Evolutionary conservation across 2,329 filamentous ascomycete genomes (phyloP).

Genomic region (Raffaelea deltoideospora): DNA sequence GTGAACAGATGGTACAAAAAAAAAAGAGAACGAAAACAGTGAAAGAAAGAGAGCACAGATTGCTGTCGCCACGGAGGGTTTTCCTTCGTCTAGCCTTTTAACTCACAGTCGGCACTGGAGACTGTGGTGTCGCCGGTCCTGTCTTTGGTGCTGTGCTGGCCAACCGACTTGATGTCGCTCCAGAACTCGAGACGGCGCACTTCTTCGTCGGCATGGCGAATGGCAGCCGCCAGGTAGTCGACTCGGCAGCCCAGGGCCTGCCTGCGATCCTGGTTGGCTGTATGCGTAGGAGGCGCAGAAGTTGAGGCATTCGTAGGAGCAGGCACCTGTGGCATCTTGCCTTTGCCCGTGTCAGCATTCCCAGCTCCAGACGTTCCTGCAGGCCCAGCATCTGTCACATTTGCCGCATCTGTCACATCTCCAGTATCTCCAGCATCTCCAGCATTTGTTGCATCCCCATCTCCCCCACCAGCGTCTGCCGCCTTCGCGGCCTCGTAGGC

Average conservation of each 20-base stretch:
- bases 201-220: conserved; percentile 64
- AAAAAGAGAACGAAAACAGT: too few species aligned
- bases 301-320: too few species aligned
- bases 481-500: conserved; percentile 29
- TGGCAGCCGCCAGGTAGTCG: conserved; percentile 56
- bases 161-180: conserved; percentile 65
- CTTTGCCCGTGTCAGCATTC: neutral
- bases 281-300: too few species aligned
- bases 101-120: too few species aligned
- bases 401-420: neutral
- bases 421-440: neutral
- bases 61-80: too few species aligned
- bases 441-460: conserved; percentile 6
- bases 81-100: too few species aligned
- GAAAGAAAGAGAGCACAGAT: too few species aligned
- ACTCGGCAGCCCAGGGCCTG: conserved; percentile 25
- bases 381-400: too few species aligned
- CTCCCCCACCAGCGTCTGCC: conserved; percentile 6
- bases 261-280: neutral
- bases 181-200: conserved; percentile 74
- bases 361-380: too few species aligned
- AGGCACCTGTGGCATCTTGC: neutral
- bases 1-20: too few species aligned
- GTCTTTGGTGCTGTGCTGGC: conserved; percentile 19
- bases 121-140: neutral